Percentiles rank a stretch among this genome's conserved stretches.
These are phyloP conservation scores for Fusarium keratoplasticum DNA, from an alignment of 2,329 filamentous ascomycete species.

Conservation along the genomic window DNA sequence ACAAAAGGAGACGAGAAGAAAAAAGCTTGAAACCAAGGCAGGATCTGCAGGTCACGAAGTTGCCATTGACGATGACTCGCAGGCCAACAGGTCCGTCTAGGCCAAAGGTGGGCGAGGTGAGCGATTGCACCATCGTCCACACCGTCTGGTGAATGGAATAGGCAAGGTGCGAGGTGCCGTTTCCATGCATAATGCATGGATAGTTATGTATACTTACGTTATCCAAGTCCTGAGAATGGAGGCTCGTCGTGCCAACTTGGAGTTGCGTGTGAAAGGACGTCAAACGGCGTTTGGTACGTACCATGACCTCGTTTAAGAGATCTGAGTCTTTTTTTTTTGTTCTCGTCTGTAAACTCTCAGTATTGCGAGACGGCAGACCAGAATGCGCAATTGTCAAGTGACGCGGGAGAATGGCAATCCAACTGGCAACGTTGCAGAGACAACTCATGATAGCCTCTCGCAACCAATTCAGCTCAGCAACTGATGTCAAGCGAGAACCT, in stretches of 20 bases:
- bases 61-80: slow-evolving; percentile 43
- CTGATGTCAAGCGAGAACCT: slow-evolving; percentile 40
- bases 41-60: slow-evolving; percentile 43
- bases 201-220: slow-evolving; percentile 38
- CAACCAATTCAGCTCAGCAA: slow-evolving; percentile 5
- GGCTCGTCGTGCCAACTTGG: slow-evolving; percentile 22
- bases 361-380: background rate
- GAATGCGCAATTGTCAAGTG: background rate
- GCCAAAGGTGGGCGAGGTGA: slow-evolving; percentile 38
- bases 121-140: slow-evolving; percentile 34
- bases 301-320: background rate
- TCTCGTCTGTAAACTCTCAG: background rate
- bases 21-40: slow-evolving; percentile 38
- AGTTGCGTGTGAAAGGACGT: slow-evolving; percentile 11
- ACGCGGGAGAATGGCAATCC: background rate
- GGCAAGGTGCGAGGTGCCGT: slow-evolving; percentile 31
- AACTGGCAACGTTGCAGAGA: slow-evolving; percentile 9
- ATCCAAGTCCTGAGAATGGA: slow-evolving; percentile 29
- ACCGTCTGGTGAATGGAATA: slow-evolving; percentile 33
- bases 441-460: slow-evolving; percentile 9
- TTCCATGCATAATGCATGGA: slow-evolving; percentile 33
- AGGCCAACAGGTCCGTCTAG: slow-evolving; percentile 19
- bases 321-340: background rate
- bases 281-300: background rate
- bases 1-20: slow-evolving; percentile 8